phyloP scores from a whole-genome alignment of 495 filamentous ascomycete species.

The Penicillium mononematosum region DNA sequence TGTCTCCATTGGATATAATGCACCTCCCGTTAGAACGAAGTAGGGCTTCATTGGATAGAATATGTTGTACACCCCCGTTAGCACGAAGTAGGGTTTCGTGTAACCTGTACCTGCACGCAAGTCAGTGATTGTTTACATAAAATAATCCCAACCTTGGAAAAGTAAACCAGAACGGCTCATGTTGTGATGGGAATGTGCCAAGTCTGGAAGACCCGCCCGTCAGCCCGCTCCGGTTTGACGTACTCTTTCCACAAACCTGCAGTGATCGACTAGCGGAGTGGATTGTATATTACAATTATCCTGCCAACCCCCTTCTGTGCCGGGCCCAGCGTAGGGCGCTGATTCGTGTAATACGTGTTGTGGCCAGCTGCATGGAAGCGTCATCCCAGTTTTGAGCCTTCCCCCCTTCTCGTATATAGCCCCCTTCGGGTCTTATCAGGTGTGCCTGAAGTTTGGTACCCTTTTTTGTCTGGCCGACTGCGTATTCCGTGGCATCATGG shows the following conservation, averaged over 20 bases:
- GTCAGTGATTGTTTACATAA: not conserved
- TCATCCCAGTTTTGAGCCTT: conserved; percentile 4
- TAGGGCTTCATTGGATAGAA: not conserved
- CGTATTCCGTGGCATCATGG: conserved; percentile 13
- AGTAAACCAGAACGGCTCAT: not conserved
- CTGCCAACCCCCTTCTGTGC: conserved; percentile 6
- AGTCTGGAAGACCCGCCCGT: conserved; percentile 13
- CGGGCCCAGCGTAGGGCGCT: conserved; percentile 5
- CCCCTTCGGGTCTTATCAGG: not conserved
- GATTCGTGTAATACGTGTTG: conserved; percentile 9
- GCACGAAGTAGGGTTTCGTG: conserved; percentile 5
- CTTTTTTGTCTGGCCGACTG: conserved; percentile 2
- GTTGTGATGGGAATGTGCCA: conserved; percentile 18
- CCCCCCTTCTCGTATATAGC: conserved; percentile 6
- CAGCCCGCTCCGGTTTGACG: conserved; percentile 25
- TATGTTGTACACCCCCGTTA: not conserved
- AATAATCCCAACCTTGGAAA: not conserved
- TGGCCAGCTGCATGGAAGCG: conserved; percentile 1
- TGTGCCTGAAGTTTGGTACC: not conserved
- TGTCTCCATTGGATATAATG: conserved; percentile 16
- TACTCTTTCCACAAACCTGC: conserved; percentile 24
- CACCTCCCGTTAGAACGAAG: conserved; percentile 4
- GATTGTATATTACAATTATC: conserved; percentile 18
- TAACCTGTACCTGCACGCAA: conserved; percentile 2
- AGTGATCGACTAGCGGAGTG: conserved; percentile 28